Evolutionary conservation across 2,329 filamentous ascomycete species (phyloP).

Genomic region (Biscogniauxia marginata): DNA sequence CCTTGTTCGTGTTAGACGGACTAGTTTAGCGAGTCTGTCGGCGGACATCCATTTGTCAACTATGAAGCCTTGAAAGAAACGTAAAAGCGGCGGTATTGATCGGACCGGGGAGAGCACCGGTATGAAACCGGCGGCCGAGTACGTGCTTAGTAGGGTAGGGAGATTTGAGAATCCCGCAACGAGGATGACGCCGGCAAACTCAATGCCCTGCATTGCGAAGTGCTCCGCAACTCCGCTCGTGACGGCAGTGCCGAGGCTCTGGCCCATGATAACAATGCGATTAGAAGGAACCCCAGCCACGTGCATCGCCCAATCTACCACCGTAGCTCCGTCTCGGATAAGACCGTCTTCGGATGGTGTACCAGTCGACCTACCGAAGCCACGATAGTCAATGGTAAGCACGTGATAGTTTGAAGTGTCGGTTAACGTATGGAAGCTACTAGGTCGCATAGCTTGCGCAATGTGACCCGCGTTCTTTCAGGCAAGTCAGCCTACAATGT

Average conservation of each 20-base stretch:
- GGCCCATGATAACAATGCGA: slow-evolving; percentile 78
- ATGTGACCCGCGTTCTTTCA: slow-evolving; percentile 80
- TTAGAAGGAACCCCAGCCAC: slow-evolving; percentile 63
- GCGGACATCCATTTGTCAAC: slow-evolving; percentile 81
- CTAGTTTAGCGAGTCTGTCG: slow-evolving; percentile 60
- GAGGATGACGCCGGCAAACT: slow-evolving; percentile 78
- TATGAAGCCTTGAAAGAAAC: slow-evolving; percentile 60
- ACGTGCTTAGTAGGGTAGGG: slow-evolving; percentile 70
- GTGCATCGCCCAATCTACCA: slow-evolving; percentile 70
- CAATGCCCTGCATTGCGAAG: slow-evolving; percentile 58
- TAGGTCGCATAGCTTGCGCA: slow-evolving; percentile 72
- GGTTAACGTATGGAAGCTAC: slow-evolving; percentile 74
- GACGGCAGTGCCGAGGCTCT: slow-evolving; percentile 86
- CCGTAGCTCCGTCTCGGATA: slow-evolving; percentile 72
- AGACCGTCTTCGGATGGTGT: slow-evolving; percentile 76
- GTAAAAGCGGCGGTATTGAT: slow-evolving; percentile 62
- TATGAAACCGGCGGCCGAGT: slow-evolving; percentile 74
- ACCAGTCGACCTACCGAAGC: slow-evolving; percentile 81
- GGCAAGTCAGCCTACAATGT: slow-evolving; percentile 36
- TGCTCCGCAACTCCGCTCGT: slow-evolving; percentile 71
- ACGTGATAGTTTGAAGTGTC: slow-evolving; percentile 75
- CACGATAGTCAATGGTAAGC: slow-evolving; percentile 87
- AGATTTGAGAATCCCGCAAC: slow-evolving; percentile 78
- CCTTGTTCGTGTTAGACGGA: slow-evolving; percentile 48
- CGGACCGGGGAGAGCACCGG: slow-evolving; percentile 76